Percentiles rank a stretch among this genome's conserved stretches.
Conservation (phyloP, 495 filamentous ascomycete species). For the Penicillium goetzii region DNA sequence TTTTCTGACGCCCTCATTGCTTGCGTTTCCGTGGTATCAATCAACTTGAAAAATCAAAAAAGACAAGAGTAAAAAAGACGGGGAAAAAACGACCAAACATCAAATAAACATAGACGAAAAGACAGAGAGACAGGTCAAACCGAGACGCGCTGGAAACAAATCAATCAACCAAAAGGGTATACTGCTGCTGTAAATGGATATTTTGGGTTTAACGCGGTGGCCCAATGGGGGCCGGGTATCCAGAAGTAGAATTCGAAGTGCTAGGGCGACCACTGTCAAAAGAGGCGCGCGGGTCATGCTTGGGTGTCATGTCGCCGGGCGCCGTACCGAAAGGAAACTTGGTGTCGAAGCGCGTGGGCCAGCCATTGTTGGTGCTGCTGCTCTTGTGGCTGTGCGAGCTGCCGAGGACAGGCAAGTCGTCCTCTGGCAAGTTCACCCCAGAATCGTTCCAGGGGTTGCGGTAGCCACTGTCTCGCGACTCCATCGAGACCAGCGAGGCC, state of each 20-base stretch:
- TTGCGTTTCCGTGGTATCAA: slow-evolving; percentile 51
- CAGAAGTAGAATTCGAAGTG: slow-evolving; percentile 93
- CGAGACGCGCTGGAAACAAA: slow-evolving; percentile 42
- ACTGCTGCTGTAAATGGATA: slow-evolving; percentile 64
- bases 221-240: slow-evolving; percentile 89
- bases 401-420: slow-evolving; percentile 69
- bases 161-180: slow-evolving; percentile 60
- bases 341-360: slow-evolving; percentile 63
- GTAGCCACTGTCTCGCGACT: slow-evolving; percentile 88
- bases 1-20: slow-evolving; percentile 39
- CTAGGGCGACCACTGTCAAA: slow-evolving; percentile 89
- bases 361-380: slow-evolving; percentile 63
- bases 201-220: slow-evolving; percentile 73
- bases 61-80: slow-evolving; percentile 17
- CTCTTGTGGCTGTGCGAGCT: slow-evolving; percentile 58
- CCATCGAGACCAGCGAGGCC: slow-evolving; percentile 89
- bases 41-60: slow-evolving; percentile 31
- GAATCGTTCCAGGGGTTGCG: slow-evolving; percentile 98
- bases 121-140: slow-evolving; percentile 26
- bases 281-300: slow-evolving; percentile 77
- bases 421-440: slow-evolving; percentile 88
- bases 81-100: slow-evolving; percentile 2
- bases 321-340: slow-evolving; percentile 70
- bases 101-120: slow-evolving; percentile 15
- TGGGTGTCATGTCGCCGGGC: slow-evolving; percentile 80